Base-by-base conservation (phyloP, 2,329 filamentous ascomycete genomes). In the Verticillium isaacii region DNA sequence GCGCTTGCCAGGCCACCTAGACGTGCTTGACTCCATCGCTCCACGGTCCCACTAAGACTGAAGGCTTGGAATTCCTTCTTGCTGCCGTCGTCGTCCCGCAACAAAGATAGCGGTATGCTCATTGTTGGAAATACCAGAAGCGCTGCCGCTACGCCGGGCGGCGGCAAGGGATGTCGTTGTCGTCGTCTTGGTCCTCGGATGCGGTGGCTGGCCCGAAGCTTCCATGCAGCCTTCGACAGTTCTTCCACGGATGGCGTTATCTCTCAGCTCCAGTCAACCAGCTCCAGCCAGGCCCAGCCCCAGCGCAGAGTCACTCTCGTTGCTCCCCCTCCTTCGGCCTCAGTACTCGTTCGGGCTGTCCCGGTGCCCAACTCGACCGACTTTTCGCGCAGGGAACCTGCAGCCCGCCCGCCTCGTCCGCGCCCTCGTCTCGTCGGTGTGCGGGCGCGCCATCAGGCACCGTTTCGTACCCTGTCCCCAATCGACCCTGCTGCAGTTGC, bases 231-330 rank as follows among this genome's bases (percentile, higher is more conserved):
- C 50, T 59, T 59, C 58, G 58, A 59, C 41, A 50, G 32, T 25
- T n/a, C 17, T 59, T 59, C 58, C 58, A 59, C 32, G 17, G 58
- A 55, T 59, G 37, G 58, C 58, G 58, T 59, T 59, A 59, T 59
- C 58, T 59, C 58, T 34, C 32, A 56, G 54, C 25, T 56, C 14
- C 54, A 56, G 19, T 50, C 8, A 9, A 8, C 19, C n/a, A 23
- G 41, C 41, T 50, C n/a, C 19, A 23, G 41, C 7, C 41, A 8
- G 41, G n/a, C 8, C 41, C 19, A 50, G 19, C 41, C 23, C 12
- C 19, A 23, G 19, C 41, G 41, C 19, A n/a, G n/a, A 50, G 41
- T 23, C 9, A 3, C 41, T 50, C 41, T 25, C 41, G n/a, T 23
- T 50, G 41, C n/a, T 50, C 41, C n/a, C 29, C 41, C 41, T 50